A percentile compares a stretch with the other conserved stretches of the same genome.
These are phyloP conservation scores for Sporopachydermia lactativora DNA, from an alignment of 805 yeast genomes.

Conservation along the genomic window DNA sequence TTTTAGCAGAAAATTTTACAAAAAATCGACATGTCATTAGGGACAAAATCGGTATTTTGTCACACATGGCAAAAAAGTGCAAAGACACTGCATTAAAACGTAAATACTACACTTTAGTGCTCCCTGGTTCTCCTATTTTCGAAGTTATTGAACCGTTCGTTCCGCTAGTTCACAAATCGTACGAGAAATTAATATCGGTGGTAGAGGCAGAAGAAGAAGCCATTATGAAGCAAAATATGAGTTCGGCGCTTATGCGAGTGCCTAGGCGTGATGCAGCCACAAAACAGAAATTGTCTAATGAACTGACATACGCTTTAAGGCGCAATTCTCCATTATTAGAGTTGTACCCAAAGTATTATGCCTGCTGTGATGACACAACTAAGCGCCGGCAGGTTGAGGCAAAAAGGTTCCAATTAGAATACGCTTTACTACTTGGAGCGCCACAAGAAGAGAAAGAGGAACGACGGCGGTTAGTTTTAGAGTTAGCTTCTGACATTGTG, in stretches of 20 bases:
- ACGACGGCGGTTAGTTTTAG: slow-evolving; percentile 30
- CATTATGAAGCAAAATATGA: slow-evolving; percentile 24
- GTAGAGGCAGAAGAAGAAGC: slow-evolving; percentile 24
- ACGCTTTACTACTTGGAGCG: slow-evolving; percentile 35
- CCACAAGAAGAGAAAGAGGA: slow-evolving; percentile 30
- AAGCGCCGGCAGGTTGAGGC: slow-evolving; percentile 46
- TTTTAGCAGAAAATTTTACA: background rate
- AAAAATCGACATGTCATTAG: background rate
- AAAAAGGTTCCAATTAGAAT: slow-evolving; percentile 40
- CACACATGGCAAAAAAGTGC: background rate
- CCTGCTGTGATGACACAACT: slow-evolving; percentile 46
- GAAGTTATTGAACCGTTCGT: slow-evolving; percentile 15
- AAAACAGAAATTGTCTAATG: slow-evolving; percentile 22
- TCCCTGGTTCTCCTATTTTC: slow-evolving; percentile 18
- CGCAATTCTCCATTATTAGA: slow-evolving; percentile 35
- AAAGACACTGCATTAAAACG: background rate
- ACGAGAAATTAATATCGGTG: slow-evolving; percentile 12
- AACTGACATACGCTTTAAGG: slow-evolving; percentile 33
- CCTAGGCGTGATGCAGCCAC: slow-evolving; percentile 29
- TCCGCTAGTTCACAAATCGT: slow-evolving; percentile 14
- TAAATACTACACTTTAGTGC: slow-evolving; percentile 8
- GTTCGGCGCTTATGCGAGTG: slow-evolving; percentile 35
- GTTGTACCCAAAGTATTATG: slow-evolving; percentile 42
- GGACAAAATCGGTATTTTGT: background rate
- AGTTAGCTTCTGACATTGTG: slow-evolving; percentile 51